phyloP scores from a whole-genome alignment of 768 basidiomycete species.

The Cyclocybe cylindracea region DNA sequence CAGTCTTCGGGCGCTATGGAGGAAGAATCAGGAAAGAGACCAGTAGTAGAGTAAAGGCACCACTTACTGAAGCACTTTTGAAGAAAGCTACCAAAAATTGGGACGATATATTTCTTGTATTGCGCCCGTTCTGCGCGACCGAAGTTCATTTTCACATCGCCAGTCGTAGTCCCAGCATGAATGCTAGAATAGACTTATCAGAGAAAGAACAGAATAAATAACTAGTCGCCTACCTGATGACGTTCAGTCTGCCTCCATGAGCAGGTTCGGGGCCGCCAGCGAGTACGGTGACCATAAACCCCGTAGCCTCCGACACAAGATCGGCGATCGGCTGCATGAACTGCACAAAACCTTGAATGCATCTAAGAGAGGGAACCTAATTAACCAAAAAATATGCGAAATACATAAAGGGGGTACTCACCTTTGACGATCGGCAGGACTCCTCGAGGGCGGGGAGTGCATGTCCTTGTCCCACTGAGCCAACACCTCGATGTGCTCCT shows the following conservation, averaged over 20 bases:
- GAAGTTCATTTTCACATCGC: conserved; percentile 6
- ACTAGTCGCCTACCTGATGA: conserved; percentile 4
- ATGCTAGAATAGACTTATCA: background rate
- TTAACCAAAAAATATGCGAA: background rate
- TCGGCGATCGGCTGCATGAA: conserved; percentile 6
- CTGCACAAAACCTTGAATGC: background rate
- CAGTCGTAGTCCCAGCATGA: conserved; percentile 2
- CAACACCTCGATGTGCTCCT: too few relatives aligned
- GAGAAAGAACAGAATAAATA: background rate
- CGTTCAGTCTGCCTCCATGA: conserved; percentile 2
- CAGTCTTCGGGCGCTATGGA: too few relatives aligned
- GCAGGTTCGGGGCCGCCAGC: conserved; percentile 12
- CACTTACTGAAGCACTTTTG: conserved; percentile 9
- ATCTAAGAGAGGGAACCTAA: background rate
- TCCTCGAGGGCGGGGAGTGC: too few relatives aligned
- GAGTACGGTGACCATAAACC: conserved; percentile 1
- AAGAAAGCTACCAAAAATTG: conserved; percentile 7
- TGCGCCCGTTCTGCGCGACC: background rate
- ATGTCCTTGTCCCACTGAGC: too few relatives aligned
- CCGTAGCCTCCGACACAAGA: background rate
- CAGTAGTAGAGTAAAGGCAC: too few relatives aligned
- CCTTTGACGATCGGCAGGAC: too few relatives aligned
- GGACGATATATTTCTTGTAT: background rate
- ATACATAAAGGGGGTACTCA: too few relatives aligned
- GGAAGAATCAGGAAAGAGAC: too few relatives aligned